These are phyloP conservation scores for Fusarium equiseti DNA, from an alignment of 2,329 filamentous ascomycete species.

Conservation along the genomic window DNA sequence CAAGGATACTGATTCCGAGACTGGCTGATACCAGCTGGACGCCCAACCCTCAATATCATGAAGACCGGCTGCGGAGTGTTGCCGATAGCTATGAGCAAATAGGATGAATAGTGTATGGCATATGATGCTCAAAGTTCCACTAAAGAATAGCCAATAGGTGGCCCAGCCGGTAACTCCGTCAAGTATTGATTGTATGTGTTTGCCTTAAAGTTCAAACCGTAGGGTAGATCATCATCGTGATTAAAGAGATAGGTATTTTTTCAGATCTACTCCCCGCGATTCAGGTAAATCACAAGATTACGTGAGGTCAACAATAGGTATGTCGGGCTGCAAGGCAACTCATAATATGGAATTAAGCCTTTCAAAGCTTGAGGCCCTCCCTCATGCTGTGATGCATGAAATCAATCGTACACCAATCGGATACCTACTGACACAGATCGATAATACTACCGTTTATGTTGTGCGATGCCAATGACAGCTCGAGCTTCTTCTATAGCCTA, in stretches of 20 bases:
- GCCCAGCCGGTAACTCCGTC: not conserved
- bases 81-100: conserved; percentile 18
- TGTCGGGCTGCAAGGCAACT: conserved; percentile 16
- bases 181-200: not conserved
- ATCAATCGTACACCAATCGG: conserved; percentile 35
- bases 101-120: not conserved
- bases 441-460: conserved; percentile 30
- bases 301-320: not conserved
- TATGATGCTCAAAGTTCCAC: not conserved
- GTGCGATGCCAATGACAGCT: conserved; percentile 30
- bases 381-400: conserved; percentile 35
- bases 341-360: conserved; percentile 3
- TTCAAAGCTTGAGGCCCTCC: conserved; percentile 32
- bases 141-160: not conserved
- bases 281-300: conserved; percentile 5
- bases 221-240: conserved; percentile 9
- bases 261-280: not conserved
- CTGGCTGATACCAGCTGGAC: not conserved
- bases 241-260: not conserved
- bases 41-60: not conserved
- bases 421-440: conserved; percentile 20
- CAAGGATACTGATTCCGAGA: not conserved
- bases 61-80: conserved; percentile 2
- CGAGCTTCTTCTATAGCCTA: conserved; percentile 18
- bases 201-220: not conserved